phyloP scores from a whole-genome alignment of 768 basidiomycete genomes.

The Boletellus emodensis region DNA sequence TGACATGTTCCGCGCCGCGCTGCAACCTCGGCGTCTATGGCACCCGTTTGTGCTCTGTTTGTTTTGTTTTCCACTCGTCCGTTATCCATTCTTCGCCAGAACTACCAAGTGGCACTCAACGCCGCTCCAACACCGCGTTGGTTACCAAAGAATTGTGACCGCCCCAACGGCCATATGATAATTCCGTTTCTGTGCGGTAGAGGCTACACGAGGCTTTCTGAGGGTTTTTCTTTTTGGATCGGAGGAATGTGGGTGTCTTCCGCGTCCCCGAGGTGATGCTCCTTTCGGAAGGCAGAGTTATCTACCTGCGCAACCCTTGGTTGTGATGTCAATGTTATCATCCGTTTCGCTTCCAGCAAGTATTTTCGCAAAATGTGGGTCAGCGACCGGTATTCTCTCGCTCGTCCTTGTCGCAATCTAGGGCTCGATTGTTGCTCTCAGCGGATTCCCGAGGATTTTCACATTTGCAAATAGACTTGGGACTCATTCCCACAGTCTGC shows the following conservation, averaged over 20 bases:
- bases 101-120: slow-evolving; percentile 11
- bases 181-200: slow-evolving; percentile 10
- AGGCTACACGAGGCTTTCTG: slow-evolving; percentile 19
- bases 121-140: slow-evolving; percentile 16
- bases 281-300: slow-evolving; percentile 19
- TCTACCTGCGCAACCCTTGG: slow-evolving; percentile 12
- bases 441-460: not conserved
- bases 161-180: slow-evolving; percentile 8
- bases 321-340: slow-evolving; percentile 7
- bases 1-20: slow-evolving; percentile 35
- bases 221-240: slow-evolving; percentile 9
- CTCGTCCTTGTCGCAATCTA: not conserved
- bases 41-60: slow-evolving; percentile 15
- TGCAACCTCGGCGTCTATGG: slow-evolving; percentile 32
- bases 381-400: not conserved
- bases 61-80: slow-evolving; percentile 14
- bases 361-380: not conserved
- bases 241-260: slow-evolving; percentile 19
- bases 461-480: slow-evolving; percentile 15
- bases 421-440: not conserved
- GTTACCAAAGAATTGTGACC: slow-evolving; percentile 3
- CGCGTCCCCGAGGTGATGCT: slow-evolving; percentile 31
- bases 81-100: slow-evolving; percentile 21
- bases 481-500: not conserved
- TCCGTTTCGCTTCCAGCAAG: not conserved